Conservation (phyloP, 306 rosid species). For the Arachis stenosperma region DNA sequence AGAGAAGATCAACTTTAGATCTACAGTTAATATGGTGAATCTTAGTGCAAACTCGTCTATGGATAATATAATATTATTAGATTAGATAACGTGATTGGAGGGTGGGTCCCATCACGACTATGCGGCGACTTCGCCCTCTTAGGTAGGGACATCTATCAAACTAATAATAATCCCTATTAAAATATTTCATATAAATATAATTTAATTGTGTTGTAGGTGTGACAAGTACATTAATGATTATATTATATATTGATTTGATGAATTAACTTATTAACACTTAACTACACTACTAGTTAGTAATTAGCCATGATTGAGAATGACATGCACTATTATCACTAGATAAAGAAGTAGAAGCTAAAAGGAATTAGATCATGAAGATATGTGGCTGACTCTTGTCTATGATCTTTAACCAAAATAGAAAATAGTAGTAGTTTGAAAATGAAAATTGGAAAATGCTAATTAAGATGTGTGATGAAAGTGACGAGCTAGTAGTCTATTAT, state of each 20-base stretch:
- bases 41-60: conserved; percentile 17
- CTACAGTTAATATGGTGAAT: conserved; percentile 43
- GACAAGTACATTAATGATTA: not conserved
- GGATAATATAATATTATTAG: no score
- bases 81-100: conserved; percentile 44
- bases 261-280: not conserved
- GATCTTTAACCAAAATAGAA: not conserved
- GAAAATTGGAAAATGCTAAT: not conserved
- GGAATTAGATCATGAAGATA: not conserved
- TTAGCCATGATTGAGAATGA: not conserved
- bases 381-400: not conserved
- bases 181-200: no score
- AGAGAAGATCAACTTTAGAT: conserved; percentile 49
- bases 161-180: conserved; percentile 6
- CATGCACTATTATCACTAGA: conserved; percentile 1
- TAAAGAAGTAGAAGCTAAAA: conserved; percentile 1
- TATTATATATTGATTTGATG: not conserved
- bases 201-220: conserved; percentile 8
- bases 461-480: conserved; percentile 42
- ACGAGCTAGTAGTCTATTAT: conserved; percentile 19
- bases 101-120: conserved; percentile 47
- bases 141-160: conserved; percentile 61
- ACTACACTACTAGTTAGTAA: no score
- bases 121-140: conserved; percentile 51
- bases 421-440: conserved; percentile 6